phyloP scores from a whole-genome alignment of 495 filamentous ascomycete genomes.

The Thozetella sp. region DNA sequence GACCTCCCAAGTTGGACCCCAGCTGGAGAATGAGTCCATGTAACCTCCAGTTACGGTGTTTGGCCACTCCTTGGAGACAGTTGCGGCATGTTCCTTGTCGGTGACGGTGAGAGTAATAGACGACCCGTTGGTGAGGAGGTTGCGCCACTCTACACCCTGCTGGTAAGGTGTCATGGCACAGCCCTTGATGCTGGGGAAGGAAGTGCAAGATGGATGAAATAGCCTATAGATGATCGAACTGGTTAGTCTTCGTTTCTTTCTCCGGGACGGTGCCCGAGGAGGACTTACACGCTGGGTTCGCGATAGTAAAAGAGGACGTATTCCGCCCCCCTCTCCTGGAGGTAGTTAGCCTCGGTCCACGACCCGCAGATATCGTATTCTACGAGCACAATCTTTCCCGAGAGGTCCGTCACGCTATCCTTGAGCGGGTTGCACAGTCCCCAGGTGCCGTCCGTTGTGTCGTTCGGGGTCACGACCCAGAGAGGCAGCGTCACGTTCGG shows the following conservation, averaged over 20 bases:
- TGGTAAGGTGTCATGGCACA: constrained; percentile 33
- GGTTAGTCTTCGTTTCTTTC: neutral
- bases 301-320: constrained; percentile 51
- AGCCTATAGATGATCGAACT: neutral
- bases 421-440: constrained; percentile 37
- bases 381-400: constrained; percentile 46
- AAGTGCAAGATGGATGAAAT: neutral
- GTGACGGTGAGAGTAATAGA: constrained; percentile 33
- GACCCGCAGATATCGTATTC: constrained; percentile 43
- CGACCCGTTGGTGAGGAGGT: constrained; percentile 22
- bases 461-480: constrained; percentile 35
- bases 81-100: constrained; percentile 26
- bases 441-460: constrained; percentile 32
- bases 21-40: constrained; percentile 44
- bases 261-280: no score
- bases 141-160: constrained; percentile 40
- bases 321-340: constrained; percentile 42
- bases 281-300: constrained; percentile 20
- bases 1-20: constrained; percentile 51
- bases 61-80: constrained; percentile 17
- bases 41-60: constrained; percentile 39
- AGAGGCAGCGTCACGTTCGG: constrained; percentile 38
- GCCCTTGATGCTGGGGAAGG: constrained; percentile 15
- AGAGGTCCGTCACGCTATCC: constrained; percentile 41
- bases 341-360: constrained; percentile 40